A percentile compares a stretch with the other conserved stretches of the same genome.
Evolutionary conservation across 495 filamentous ascomycete species (phyloP).

Genomic region (Tuber umbilicatum): DNA sequence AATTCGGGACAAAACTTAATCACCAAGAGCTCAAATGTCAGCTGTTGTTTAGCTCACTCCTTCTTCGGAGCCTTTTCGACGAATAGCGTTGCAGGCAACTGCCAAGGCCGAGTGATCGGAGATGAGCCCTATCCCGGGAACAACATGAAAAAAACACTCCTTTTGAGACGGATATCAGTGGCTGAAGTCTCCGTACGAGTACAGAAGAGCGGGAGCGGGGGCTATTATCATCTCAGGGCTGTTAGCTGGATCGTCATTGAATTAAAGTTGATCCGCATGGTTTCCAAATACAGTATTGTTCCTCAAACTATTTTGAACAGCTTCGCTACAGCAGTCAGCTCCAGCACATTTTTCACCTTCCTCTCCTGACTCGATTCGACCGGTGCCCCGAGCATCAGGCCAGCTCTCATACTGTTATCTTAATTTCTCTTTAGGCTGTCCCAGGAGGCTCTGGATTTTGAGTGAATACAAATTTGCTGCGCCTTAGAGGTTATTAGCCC

Average conservation of each 20-base stretch:
- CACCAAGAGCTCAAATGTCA: neutral
- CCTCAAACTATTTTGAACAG: neutral
- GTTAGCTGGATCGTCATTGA: neutral
- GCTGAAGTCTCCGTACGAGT: neutral
- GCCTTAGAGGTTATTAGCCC: neutral
- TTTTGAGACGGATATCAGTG: neutral
- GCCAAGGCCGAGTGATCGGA: neutral
- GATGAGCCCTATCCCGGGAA: neutral
- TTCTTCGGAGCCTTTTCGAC: neutral
- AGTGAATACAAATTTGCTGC: neutral
- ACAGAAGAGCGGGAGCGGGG: neutral
- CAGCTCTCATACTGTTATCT: neutral
- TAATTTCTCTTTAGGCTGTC: neutral
- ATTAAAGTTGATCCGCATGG: neutral
- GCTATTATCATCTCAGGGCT: neutral
- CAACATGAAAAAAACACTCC: neutral
- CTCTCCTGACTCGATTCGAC: neutral
- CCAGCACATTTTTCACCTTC: neutral
- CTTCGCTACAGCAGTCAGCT: neutral
- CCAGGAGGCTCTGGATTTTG: neutral
- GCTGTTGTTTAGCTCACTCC: neutral
- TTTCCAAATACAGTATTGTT: neutral
- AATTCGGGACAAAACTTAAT: neutral
- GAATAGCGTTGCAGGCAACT: neutral
- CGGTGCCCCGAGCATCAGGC: neutral